A percentile compares a stretch with the other conserved stretches of the same genome.
phyloP scores from a whole-genome alignment of 805 yeast species.

The Candida alai region DNA sequence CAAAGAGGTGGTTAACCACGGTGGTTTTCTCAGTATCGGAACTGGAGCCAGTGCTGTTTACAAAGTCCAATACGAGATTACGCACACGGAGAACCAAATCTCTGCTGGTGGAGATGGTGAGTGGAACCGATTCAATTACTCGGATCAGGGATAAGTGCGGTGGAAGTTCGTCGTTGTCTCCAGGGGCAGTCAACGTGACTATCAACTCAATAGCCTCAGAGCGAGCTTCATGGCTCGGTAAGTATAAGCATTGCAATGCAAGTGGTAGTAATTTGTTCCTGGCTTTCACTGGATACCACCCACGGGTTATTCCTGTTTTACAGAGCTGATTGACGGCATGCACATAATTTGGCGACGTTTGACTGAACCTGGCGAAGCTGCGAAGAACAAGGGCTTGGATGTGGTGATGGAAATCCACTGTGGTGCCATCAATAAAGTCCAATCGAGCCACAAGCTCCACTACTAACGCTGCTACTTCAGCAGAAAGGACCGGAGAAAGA shows the following conservation, averaged over 20 bases:
- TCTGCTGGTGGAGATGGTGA: conserved; percentile 65
- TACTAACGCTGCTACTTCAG: too few relatives aligned
- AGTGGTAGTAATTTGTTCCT: too few relatives aligned
- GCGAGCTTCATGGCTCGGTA: conserved; percentile 52
- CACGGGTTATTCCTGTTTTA: too few relatives aligned
- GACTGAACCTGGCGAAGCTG: too few relatives aligned
- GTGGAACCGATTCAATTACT: conserved; percentile 68
- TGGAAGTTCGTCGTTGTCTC: conserved; percentile 30
- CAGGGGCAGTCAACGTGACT: conserved; percentile 20
- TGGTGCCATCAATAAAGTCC: too few relatives aligned
- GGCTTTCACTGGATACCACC: too few relatives aligned
- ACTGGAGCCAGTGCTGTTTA: conserved; percentile 13
- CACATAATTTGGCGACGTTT: too few relatives aligned
- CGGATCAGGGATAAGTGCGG: conserved; percentile 46
- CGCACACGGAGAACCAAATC: conserved; percentile 71
- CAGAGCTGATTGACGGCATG: too few relatives aligned
- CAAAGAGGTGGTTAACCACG: conserved; percentile 43
- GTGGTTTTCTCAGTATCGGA: conserved; percentile 17
- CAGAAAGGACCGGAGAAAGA: too few relatives aligned
- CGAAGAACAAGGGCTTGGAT: too few relatives aligned
- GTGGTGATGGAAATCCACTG: too few relatives aligned
- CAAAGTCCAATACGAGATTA: conserved; percentile 45
- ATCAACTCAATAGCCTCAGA: conserved; percentile 49
- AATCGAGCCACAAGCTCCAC: too few relatives aligned
- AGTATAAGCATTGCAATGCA: conserved; percentile 32